Evolutionary conservation across 768 basidiomycete species (phyloP), one percentile per base, ranked within the genome.

Genomic region (Omphalotus guepiniiformis): DNA sequence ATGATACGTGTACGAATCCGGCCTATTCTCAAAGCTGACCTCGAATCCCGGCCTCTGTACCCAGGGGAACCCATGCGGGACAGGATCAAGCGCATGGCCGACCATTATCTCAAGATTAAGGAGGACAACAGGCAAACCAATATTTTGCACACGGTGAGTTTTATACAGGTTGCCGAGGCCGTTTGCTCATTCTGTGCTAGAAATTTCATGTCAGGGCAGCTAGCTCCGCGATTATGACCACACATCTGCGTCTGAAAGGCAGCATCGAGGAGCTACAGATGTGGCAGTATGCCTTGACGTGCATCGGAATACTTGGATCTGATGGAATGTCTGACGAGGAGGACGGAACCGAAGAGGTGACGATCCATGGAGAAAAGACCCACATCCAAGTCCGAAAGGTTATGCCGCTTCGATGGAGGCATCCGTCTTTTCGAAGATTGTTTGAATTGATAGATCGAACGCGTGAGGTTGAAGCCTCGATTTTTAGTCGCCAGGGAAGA

Each of bases 281-380:
- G 5, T 47, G 46, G 46, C 23, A 22, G 8, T 28, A 47, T 32
- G 46, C 18, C 19, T 36, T 47, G 8, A 39, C 16, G 4, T 23
- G 35, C 23, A 26, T 38, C 6, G 46, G 30, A 16, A 47, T 29
- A 23, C 21, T 47, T 9, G 46, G 36, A 4, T 23, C 19, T 39
- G 21, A 39, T 12, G 46, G 46, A 22, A 21, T 23, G 46, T 47
- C 46, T 12, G 46, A 47, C 7, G 46, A 47, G 37, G 46, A 47
- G 30, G 46, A 39, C n/a, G 46, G 18, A 26, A 38, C 18, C 26
- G 37, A 22, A 1, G 25, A 27, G 15, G 23, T 42, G 28, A 27
- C 19, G 13, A 29, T 29, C 9, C 23, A 42, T 13, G 41, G 41
- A 25, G 18, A 25, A 16, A 29, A 13, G 41, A 29, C 27, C 23